Percentiles rank a stretch among this genome's conserved stretches.
These are phyloP conservation scores for Phytophthora tentaculata DNA, from an alignment of 352 stramenopile species.

Conservation along the genomic window DNA sequence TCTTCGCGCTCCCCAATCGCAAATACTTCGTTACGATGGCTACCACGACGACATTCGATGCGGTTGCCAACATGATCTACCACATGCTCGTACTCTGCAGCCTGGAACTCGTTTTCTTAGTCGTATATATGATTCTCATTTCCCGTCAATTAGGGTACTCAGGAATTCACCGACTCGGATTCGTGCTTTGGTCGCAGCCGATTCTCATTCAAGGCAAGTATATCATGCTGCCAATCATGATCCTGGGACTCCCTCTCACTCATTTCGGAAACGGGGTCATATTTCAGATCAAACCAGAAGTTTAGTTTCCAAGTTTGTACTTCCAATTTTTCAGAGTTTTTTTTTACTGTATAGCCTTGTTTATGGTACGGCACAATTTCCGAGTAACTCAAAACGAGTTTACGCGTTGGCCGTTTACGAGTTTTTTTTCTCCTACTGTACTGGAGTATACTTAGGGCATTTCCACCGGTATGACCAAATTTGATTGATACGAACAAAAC, in stretches of 20 bases:
- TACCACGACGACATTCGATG: not conserved
- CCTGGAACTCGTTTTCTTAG: conserved; percentile 26
- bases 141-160: conserved; percentile 3
- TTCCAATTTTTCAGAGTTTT: no score
- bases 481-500: no score
- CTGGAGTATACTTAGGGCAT: no score
- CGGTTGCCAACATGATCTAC: not conserved
- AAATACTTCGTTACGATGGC: not conserved
- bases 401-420: no score
- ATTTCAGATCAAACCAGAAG: conserved; percentile 5
- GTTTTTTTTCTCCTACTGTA: no score
- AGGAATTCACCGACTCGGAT: conserved; percentile 29
- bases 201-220: conserved; percentile 37
- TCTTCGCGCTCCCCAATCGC: not conserved
- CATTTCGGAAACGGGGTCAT: conserved; percentile 40
- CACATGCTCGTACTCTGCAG: conserved; percentile 21
- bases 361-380: no score
- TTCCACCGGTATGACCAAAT: no score
- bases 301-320: not conserved
- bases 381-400: no score
- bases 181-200: conserved; percentile 38
- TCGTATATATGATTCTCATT: conserved; percentile 29
- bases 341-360: no score
- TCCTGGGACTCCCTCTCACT: conserved; percentile 37
- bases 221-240: conserved; percentile 22